phyloP scores from a whole-genome alignment of 2,329 filamentous ascomycete genomes.

The Talaromyces sp. region DNA sequence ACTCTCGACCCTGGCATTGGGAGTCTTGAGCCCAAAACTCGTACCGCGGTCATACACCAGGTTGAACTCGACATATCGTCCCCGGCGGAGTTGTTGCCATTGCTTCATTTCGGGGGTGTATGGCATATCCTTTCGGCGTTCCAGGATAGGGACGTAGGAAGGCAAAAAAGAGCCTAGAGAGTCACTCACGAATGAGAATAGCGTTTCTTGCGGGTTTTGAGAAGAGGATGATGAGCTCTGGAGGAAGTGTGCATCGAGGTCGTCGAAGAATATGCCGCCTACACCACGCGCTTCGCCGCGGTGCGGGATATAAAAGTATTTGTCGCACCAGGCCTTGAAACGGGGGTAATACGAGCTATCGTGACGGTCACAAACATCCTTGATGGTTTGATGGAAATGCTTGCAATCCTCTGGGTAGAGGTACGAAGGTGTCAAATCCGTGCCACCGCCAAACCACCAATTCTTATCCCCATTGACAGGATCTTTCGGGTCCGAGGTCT shows the following conservation, averaged over 20 bases:
- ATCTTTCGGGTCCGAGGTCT: constrained; percentile 83
- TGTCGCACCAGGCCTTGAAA: constrained; percentile 98
- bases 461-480: constrained; percentile 61
- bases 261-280: constrained; percentile 98
- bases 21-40: constrained; percentile 88
- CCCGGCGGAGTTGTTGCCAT: constrained; percentile 92
- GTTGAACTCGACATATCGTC: constrained; percentile 98
- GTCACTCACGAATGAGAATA: constrained; percentile 85
- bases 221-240: constrained; percentile 43
- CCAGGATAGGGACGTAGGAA: constrained; percentile 83
- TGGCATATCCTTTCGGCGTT: constrained; percentile 85
- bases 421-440: constrained; percentile 88
- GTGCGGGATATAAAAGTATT: constrained; percentile 95
- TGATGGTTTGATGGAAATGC: constrained; percentile 93
- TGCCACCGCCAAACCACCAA: constrained; percentile 98
- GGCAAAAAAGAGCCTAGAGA: constrained; percentile 84
- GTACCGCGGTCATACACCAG: constrained; percentile 95
- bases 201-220: constrained; percentile 80
- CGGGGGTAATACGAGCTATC: constrained; percentile 86
- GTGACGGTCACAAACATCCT: constrained; percentile 88
- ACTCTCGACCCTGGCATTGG: constrained; percentile 86
- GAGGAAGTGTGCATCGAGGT: constrained; percentile 66
- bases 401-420: constrained; percentile 96
- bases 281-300: constrained; percentile 80
- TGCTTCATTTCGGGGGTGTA: constrained; percentile 82